These are phyloP conservation scores for Cornus controversa DNA, from an alignment of 148 eudicot species.

Conservation along the genomic window DNA sequence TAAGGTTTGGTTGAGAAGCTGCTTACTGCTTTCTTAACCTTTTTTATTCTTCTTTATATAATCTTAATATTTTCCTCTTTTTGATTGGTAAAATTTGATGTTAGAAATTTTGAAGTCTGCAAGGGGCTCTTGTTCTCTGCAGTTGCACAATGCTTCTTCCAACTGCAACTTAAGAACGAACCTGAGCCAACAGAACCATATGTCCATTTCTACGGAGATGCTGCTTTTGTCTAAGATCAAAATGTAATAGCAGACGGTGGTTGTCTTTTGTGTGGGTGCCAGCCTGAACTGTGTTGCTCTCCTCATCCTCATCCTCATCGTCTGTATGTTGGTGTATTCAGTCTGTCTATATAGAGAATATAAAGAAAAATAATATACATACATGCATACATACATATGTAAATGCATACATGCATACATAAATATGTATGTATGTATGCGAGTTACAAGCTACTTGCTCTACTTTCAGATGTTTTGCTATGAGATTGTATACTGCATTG, in stretches of 20 bases:
- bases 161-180: not conserved
- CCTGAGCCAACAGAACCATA: not conserved
- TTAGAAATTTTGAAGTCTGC: too few relatives aligned
- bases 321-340: not conserved
- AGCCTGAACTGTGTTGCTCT: not conserved
- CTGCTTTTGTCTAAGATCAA: not conserved
- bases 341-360: not conserved
- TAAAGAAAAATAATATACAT: too few relatives aligned
- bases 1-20: too few relatives aligned
- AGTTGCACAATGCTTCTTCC: not conserved
- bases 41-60: too few relatives aligned
- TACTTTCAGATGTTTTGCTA: not conserved
- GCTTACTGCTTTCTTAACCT: too few relatives aligned
- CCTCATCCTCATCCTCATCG: not conserved
- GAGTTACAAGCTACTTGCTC: not conserved
- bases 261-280: not conserved
- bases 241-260: not conserved
- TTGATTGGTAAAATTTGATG: too few relatives aligned
- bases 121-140: not conserved
- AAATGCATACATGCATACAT: too few relatives aligned
- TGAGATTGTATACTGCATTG: not conserved
- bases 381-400: too few relatives aligned
- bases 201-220: not conserved
- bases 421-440: too few relatives aligned
- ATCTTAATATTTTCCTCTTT: too few relatives aligned